phyloP scores from a whole-genome alignment of 2,329 filamentous ascomycete species.

The Keithomyces neogunnii region DNA sequence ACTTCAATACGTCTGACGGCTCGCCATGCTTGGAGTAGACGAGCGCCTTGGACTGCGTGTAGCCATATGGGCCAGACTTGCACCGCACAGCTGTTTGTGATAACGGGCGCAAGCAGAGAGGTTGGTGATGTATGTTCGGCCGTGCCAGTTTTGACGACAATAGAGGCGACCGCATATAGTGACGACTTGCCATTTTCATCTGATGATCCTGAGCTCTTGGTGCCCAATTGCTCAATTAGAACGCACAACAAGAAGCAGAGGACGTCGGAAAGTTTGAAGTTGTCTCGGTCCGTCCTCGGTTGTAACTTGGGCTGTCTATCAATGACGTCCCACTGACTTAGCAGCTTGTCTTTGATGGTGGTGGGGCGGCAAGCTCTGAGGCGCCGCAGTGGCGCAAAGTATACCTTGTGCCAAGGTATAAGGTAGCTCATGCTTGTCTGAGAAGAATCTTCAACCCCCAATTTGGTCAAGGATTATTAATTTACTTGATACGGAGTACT shows the following conservation, averaged over 20 bases:
- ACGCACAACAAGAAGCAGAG: not conserved
- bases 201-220: not conserved
- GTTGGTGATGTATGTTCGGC: conserved; percentile 13
- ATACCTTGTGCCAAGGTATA: no score
- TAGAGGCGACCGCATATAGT: conserved; percentile 14
- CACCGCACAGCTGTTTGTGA: conserved; percentile 26
- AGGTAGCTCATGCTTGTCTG: no score
- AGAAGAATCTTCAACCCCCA: no score
- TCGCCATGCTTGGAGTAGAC: conserved; percentile 69
- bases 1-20: conserved; percentile 61
- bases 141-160: conserved; percentile 14
- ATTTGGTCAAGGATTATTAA: no score
- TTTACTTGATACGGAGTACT: no score
- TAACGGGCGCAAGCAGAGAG: conserved; percentile 10
- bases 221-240: not conserved
- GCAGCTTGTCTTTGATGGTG: no score
- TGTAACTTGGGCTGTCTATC: not conserved
- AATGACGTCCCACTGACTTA: not conserved
- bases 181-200: conserved; percentile 15
- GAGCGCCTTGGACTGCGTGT: conserved; percentile 77
- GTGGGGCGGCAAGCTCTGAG: no score
- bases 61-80: conserved; percentile 63
- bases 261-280: not conserved
- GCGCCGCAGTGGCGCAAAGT: no score
- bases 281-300: conserved; percentile 1